These are phyloP conservation scores for Aspergillus pseudotamarii DNA, from an alignment of 2,329 filamentous ascomycete species.

Conservation along the genomic window DNA sequence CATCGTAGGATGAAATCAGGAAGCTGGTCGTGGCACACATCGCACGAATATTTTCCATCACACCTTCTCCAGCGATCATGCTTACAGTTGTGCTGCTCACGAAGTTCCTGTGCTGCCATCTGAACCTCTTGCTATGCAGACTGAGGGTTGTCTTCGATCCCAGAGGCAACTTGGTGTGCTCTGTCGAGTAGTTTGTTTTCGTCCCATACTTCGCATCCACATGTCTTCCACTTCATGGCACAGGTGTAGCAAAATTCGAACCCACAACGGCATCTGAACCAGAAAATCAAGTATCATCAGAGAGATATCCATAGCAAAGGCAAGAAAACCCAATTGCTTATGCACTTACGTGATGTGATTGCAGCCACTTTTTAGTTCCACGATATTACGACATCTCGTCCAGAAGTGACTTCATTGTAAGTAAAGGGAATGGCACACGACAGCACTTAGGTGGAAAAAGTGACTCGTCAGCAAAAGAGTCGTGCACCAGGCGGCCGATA, in stretches of 20 bases:
- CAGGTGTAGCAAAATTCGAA: slow-evolving; percentile 38
- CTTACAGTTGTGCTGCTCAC: slow-evolving; percentile 19
- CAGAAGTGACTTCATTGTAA: slow-evolving; percentile 12
- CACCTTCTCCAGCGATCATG: slow-evolving; percentile 16
- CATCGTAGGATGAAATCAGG: slow-evolving; percentile 15
- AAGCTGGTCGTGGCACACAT: slow-evolving; percentile 10
- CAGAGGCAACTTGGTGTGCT: slow-evolving; percentile 11
- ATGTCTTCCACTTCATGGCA: slow-evolving; percentile 30
- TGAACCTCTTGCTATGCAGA: slow-evolving; percentile 10
- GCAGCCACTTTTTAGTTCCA: slow-evolving; percentile 36
- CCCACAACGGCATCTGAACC: slow-evolving; percentile 30
- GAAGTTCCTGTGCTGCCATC: slow-evolving; percentile 10
- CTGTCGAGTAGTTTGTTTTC: slow-evolving; percentile 25
- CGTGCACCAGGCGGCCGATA: slow-evolving; percentile 19
- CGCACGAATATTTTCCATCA: slow-evolving; percentile 4
- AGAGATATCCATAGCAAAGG: background rate
- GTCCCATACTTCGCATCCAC: slow-evolving; percentile 29
- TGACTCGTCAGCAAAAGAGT: slow-evolving; percentile 23
- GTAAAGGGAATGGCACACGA: slow-evolving; percentile 21
- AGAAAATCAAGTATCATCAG: background rate
- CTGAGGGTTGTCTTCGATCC: background rate
- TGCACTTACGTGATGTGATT: slow-evolving; percentile 38
- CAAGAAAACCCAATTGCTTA: background rate
- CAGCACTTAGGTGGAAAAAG: slow-evolving; percentile 35
- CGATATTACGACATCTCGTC: slow-evolving; percentile 62